Evolutionary conservation across 2,329 filamentous ascomycete genomes (phyloP).

Genomic region (Exophiala phaeomuriformis): DNA sequence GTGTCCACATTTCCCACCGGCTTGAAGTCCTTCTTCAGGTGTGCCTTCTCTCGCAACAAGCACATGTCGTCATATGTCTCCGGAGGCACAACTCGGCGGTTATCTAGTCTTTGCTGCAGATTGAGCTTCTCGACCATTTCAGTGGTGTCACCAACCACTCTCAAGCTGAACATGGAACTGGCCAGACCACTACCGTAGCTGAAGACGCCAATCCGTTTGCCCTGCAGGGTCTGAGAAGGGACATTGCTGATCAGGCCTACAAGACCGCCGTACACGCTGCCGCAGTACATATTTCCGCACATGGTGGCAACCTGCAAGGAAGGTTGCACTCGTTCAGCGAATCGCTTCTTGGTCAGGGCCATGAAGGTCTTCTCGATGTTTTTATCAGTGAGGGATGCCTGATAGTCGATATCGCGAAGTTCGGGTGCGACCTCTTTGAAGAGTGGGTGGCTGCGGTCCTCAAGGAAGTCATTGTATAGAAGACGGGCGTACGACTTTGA

Average conservation of each 20-base stretch:
- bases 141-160: conserved; percentile 61
- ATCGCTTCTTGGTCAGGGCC: conserved; percentile 74
- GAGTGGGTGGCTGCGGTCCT: conserved; percentile 56
- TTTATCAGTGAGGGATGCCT: conserved; percentile 73
- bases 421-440: conserved; percentile 72
- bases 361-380: conserved; percentile 81
- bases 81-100: conserved; percentile 59
- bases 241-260: conserved; percentile 57
- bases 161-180: conserved; percentile 62
- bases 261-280: conserved; percentile 53
- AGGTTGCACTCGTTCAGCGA: conserved; percentile 67
- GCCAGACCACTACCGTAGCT: conserved; percentile 73
- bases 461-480: conserved; percentile 78
- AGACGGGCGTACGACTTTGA: conserved; percentile 77
- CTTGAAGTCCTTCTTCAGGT: conserved; percentile 71
- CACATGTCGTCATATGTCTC: conserved; percentile 74
- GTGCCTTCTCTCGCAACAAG: conserved; percentile 71
- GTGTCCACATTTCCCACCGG: conserved; percentile 62
- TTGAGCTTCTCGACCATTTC: conserved; percentile 61
- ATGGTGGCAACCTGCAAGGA: conserved; percentile 68
- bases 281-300: conserved; percentile 60
- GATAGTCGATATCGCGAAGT: conserved; percentile 69
- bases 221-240: conserved; percentile 55
- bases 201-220: conserved; percentile 69
- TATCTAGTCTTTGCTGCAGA: conserved; percentile 60